Conservation (phyloP, 2,329 filamentous ascomycete species). For the Aspergillus hortae region DNA sequence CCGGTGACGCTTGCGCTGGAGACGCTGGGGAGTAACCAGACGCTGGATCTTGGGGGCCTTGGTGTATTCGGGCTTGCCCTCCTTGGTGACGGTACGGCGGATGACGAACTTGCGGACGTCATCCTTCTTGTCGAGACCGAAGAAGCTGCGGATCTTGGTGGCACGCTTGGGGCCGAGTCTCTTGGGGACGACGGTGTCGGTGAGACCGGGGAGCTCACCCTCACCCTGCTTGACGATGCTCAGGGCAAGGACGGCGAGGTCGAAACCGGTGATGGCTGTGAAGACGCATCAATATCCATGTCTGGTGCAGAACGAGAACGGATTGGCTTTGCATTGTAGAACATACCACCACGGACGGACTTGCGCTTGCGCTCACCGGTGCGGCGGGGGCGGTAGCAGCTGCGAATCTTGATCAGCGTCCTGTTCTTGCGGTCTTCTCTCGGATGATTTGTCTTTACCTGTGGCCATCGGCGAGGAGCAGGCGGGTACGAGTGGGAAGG, state of each 20-base stretch:
- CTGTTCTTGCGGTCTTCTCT: too few species aligned
- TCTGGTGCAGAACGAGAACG: not conserved
- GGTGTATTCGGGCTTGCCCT: slow-evolving; percentile 98
- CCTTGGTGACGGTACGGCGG: slow-evolving; percentile 92
- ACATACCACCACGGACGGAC: slow-evolving; percentile 75
- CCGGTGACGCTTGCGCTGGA: slow-evolving; percentile 99
- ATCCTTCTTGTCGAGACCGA: slow-evolving; percentile 99
- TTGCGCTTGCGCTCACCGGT: slow-evolving; percentile 99
- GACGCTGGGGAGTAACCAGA: slow-evolving; percentile 97
- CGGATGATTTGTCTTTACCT: too few species aligned
- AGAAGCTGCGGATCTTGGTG: slow-evolving; percentile 99
- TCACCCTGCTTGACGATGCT: slow-evolving; percentile 98
- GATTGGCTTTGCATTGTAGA: not conserved
- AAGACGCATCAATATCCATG: slow-evolving; percentile 12
- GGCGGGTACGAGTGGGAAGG: slow-evolving; percentile 96
- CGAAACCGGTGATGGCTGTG: slow-evolving; percentile 88
- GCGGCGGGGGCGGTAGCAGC: slow-evolving; percentile 98
- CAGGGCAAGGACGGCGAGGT: slow-evolving; percentile 92
- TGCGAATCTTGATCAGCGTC: slow-evolving; percentile 8
- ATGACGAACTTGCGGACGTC: slow-evolving; percentile 99
- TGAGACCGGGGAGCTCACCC: slow-evolving; percentile 86
- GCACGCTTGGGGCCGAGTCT: slow-evolving; percentile 98
- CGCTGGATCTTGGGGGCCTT: slow-evolving; percentile 99
- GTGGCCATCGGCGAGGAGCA: slow-evolving; percentile 94
- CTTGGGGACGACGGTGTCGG: slow-evolving; percentile 98